These are phyloP conservation scores for Helicocarpus griseus DNA, from an alignment of 2,329 filamentous ascomycete genomes.

Conservation along the genomic window DNA sequence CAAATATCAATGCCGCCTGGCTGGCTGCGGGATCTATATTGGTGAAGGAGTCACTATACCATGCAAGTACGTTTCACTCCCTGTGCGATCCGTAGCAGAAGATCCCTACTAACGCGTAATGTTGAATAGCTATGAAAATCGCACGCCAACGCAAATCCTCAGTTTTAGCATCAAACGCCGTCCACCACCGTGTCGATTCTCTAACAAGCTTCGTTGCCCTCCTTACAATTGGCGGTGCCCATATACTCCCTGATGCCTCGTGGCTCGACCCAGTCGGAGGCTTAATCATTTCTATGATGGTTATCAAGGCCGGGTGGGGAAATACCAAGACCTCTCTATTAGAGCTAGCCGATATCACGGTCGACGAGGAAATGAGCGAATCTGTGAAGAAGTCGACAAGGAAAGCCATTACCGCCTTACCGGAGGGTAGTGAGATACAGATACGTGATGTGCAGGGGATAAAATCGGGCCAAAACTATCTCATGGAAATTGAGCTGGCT, in stretches of 20 bases:
- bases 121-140: slow-evolving; percentile 72
- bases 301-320: slow-evolving; percentile 77
- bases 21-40: slow-evolving; percentile 80
- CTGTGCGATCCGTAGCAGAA: background rate
- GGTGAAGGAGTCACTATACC: slow-evolving; percentile 94
- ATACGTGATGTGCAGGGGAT: slow-evolving; percentile 74
- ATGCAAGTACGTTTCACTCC: slow-evolving; percentile 64
- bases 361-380: slow-evolving; percentile 72
- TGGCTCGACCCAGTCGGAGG: slow-evolving; percentile 95
- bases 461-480: slow-evolving; percentile 93
- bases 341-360: slow-evolving; percentile 82
- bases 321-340: slow-evolving; percentile 76
- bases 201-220: slow-evolving; percentile 90
- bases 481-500: slow-evolving; percentile 79
- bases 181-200: slow-evolving; percentile 94
- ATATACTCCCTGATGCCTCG: slow-evolving; percentile 71
- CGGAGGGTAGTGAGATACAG: slow-evolving; percentile 51
- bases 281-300: slow-evolving; percentile 83
- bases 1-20: slow-evolving; percentile 92
- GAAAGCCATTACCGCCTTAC: slow-evolving; percentile 48
- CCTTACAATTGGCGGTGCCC: slow-evolving; percentile 78
- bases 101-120: no score
- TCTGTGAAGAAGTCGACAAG: slow-evolving; percentile 58
- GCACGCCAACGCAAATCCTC: slow-evolving; percentile 90
- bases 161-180: slow-evolving; percentile 87